Evolutionary conservation across 2,329 filamentous ascomycete species (phyloP).

Genomic region (Eutypa lata): DNA sequence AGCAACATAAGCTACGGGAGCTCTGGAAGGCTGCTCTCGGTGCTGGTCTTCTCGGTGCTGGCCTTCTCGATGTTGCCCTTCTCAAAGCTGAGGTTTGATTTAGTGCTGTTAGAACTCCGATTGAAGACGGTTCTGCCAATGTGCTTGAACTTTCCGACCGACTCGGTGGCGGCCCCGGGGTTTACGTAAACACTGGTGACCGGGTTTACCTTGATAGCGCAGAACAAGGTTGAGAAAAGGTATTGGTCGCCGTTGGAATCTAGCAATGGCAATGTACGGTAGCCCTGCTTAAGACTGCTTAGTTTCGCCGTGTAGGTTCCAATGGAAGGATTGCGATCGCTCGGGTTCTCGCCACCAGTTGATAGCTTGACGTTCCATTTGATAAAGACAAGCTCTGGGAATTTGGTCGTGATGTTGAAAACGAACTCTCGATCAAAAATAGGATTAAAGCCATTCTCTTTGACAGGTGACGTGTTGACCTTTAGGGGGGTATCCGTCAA

Average conservation of each 20-base stretch:
- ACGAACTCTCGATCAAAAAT: conserved; percentile 77
- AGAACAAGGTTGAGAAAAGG: conserved; percentile 91
- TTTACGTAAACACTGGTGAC: conserved; percentile 56
- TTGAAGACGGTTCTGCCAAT: conserved; percentile 57
- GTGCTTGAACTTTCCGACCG: conserved; percentile 53
- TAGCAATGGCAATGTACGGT: conserved; percentile 85
- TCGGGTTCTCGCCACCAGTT: conserved; percentile 68
- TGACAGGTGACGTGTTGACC: conserved; percentile 75
- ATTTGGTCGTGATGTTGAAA: conserved; percentile 86
- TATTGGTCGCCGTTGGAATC: conserved; percentile 90
- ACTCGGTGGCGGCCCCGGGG: conserved; percentile 36
- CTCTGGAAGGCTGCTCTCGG: conserved; percentile 37
- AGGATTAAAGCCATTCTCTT: conserved; percentile 91
- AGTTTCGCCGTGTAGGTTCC: conserved; percentile 94
- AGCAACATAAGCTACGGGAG: conserved; percentile 11
- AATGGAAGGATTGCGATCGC: conserved; percentile 61
- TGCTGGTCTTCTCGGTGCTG: conserved; percentile 46
- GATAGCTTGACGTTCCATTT: conserved; percentile 91
- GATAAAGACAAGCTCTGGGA: conserved; percentile 89
- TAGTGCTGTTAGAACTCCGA: conserved; percentile 47
- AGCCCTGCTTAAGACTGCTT: conserved; percentile 83
- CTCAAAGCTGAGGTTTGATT: conserved; percentile 48
- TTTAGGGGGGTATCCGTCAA: conserved; percentile 62
- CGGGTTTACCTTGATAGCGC: conserved; percentile 69
- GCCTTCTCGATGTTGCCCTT: conserved; percentile 48